Evolutionary conservation across 2,329 filamentous ascomycete species (phyloP).

Genomic region (Colletotrichum euphorbiae): DNA sequence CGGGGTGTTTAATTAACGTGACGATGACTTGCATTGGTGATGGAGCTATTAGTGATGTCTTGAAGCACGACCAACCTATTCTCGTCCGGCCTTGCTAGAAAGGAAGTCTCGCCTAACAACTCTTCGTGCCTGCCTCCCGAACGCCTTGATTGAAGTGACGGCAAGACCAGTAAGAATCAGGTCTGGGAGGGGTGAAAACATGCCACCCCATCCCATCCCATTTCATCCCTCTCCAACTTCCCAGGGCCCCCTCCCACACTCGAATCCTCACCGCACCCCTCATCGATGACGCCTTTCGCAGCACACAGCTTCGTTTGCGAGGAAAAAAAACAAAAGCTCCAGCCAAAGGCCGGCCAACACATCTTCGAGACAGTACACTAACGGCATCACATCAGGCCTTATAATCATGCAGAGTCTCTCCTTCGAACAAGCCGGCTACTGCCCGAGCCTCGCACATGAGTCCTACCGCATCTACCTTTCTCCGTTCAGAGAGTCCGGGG

Average conservation of each 20-base stretch:
- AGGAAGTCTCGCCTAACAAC: no score
- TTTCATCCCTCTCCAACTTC: neutral
- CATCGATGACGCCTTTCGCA: slow-evolving; percentile 13
- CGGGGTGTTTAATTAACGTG: slow-evolving; percentile 28
- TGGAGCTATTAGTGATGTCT: slow-evolving; percentile 22
- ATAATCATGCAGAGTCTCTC: slow-evolving; percentile 8
- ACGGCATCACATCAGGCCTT: neutral
- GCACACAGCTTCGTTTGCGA: neutral
- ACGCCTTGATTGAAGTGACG: no score
- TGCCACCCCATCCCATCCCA: slow-evolving; percentile 4
- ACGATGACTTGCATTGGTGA: slow-evolving; percentile 34
- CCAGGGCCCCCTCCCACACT: neutral
- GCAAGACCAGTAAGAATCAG: no score
- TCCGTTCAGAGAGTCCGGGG: slow-evolving; percentile 13
- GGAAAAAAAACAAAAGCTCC: neutral
- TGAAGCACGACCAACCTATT: neutral
- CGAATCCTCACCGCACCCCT: neutral
- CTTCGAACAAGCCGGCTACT: neutral
- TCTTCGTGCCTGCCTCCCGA: no score
- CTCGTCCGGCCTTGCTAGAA: no score
- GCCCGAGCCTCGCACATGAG: neutral
- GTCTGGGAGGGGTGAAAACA: slow-evolving; percentile 6
- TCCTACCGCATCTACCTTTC: neutral
- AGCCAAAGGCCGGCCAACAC: neutral
- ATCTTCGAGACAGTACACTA: slow-evolving; percentile 9